Conservation (phyloP, 2,329 filamentous ascomycete species). For the Drechslerella coelobrocha region DNA sequence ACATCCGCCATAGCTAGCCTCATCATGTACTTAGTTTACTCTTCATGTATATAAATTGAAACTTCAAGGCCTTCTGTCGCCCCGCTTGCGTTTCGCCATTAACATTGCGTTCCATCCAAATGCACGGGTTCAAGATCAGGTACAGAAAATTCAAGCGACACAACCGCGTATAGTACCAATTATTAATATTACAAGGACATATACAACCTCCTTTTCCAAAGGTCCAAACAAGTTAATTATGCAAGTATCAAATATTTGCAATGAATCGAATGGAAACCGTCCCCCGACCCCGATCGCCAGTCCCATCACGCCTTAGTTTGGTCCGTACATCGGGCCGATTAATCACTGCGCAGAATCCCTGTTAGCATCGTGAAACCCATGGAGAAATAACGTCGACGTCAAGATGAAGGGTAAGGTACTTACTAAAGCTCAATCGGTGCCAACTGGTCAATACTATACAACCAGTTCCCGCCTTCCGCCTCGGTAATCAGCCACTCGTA, state of each 20-base stretch:
- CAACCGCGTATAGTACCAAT: neutral
- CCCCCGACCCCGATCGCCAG: neutral
- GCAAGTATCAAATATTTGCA: constrained; percentile 41
- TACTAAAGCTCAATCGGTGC: constrained; percentile 97
- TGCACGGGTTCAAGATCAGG: neutral
- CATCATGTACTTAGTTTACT: too few species aligned
- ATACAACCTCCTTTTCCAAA: constrained; percentile 8
- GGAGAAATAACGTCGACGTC: neutral
- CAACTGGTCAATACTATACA: constrained; percentile 94
- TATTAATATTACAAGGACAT: constrained; percentile 38
- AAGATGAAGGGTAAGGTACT: constrained; percentile 60
- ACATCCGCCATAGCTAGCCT: too few species aligned
- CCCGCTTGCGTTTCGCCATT: too few species aligned
- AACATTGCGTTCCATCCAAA: neutral
- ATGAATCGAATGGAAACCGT: constrained; percentile 27
- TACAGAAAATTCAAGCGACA: neutral
- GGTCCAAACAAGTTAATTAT: constrained; percentile 16
- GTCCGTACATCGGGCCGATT: constrained; percentile 4
- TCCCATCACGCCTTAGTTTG: neutral
- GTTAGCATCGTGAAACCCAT: constrained; percentile 20
- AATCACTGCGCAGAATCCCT: constrained; percentile 22
- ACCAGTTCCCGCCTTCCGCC: constrained; percentile 92
- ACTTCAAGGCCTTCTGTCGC: too few species aligned
- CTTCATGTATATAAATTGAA: too few species aligned
- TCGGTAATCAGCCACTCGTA: constrained; percentile 95